A percentile compares a stretch with the other conserved stretches of the same genome.
Conservation (phyloP, 2,329 filamentous ascomycete genomes). For the Talaromyces sp. region DNA sequence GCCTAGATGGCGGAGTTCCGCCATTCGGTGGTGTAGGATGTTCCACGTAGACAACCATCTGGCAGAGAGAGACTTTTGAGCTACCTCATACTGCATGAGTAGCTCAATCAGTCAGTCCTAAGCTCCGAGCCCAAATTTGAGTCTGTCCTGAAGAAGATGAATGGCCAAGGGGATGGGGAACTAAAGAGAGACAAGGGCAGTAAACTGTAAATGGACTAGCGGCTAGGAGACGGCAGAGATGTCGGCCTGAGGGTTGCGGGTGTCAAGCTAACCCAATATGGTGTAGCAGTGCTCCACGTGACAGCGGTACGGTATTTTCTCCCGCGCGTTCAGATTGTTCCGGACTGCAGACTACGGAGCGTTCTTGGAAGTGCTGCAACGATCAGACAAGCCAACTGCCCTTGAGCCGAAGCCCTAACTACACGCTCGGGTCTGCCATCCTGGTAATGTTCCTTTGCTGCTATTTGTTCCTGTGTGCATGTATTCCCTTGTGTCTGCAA, state of each 20-base stretch:
- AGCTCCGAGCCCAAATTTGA: neutral
- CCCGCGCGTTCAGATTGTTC: slow-evolving; percentile 38
- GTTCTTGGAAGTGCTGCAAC: slow-evolving; percentile 39
- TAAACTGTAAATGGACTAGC: too few species aligned
- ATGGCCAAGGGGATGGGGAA: neutral
- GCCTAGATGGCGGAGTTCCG: slow-evolving; percentile 10
- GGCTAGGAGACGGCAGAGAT: too few species aligned
- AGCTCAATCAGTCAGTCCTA: neutral
- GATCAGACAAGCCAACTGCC: neutral
- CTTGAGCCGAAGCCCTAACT: slow-evolving; percentile 12
- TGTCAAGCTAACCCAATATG: neutral
- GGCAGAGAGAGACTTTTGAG: neutral
- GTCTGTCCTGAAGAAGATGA: neutral
- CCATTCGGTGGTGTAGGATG: neutral
- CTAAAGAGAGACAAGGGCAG: too few species aligned
- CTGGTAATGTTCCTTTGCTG: slow-evolving; percentile 11
- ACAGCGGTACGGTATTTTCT: slow-evolving; percentile 33
- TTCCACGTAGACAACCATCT: neutral
- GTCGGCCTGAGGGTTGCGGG: neutral
- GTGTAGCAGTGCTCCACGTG: slow-evolving; percentile 18
- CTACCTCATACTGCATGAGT: neutral
- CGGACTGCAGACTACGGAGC: slow-evolving; percentile 44
- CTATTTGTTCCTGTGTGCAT: neutral
- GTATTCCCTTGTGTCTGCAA: neutral
- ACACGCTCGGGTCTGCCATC: neutral